Conservation (phyloP, 1,284 basidiomycete species). For the Puccinia coronata region DNA sequence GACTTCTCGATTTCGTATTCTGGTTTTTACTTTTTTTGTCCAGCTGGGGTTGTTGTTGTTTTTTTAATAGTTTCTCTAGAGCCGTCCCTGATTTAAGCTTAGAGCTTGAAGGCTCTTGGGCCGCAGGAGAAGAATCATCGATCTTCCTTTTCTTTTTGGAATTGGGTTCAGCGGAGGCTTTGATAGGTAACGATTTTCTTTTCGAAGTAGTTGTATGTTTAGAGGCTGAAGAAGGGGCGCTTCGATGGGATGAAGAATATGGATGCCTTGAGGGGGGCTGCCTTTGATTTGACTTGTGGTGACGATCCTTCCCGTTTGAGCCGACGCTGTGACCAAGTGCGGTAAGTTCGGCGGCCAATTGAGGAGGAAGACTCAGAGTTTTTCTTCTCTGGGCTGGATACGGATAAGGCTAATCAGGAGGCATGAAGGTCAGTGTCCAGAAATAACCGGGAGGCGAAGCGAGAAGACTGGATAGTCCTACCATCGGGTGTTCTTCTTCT, state of each 20-base stretch:
- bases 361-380: conserved; percentile 25
- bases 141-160: conserved; percentile 22
- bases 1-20: conserved; percentile 16
- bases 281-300: background rate
- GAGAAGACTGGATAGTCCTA: no score
- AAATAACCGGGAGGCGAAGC: no score
- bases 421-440: no score
- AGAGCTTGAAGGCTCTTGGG: conserved; percentile 16
- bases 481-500: no score
- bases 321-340: conserved; percentile 37
- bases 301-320: background rate
- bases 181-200: background rate
- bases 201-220: background rate
- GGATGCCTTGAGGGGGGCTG: background rate
- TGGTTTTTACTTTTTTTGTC: background rate
- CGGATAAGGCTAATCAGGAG: background rate
- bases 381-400: conserved; percentile 27
- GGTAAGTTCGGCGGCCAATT: conserved; percentile 44
- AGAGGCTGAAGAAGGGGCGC: background rate
- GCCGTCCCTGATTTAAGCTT: conserved; percentile 18
- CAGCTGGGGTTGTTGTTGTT: conserved; percentile 27
- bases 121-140: background rate
- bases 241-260: background rate
- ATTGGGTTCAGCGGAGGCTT: background rate
- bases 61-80: conserved; percentile 16